Conservation (phyloP, 1,139 yeast genomes). For the Arxiozyma slooffiae region DNA sequence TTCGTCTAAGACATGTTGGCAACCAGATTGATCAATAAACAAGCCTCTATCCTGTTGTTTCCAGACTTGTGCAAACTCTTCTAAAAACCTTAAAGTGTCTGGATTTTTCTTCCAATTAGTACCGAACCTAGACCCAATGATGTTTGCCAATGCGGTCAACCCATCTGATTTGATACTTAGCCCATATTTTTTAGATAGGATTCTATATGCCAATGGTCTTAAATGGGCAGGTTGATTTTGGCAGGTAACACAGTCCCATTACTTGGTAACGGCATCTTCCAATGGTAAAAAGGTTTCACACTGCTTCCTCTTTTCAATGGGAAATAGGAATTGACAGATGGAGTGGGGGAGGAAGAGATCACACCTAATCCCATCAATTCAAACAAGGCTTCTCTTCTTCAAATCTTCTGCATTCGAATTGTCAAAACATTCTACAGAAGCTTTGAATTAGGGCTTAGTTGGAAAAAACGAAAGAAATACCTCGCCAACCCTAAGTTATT, state of each 20-base stretch:
- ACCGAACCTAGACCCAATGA: conserved; percentile 69
- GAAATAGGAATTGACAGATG: too few species aligned
- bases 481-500: too few species aligned
- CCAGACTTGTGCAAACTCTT: conserved; percentile 76
- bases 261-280: not conserved
- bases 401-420: too few species aligned
- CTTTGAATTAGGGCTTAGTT: too few species aligned
- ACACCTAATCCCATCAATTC: too few species aligned
- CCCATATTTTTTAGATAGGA: conserved; percentile 85
- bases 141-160: conserved; percentile 57
- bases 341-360: too few species aligned
- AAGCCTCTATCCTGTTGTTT: conserved; percentile 79
- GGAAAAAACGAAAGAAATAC: too few species aligned
- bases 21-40: conserved; percentile 68
- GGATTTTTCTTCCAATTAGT: conserved; percentile 68
- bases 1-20: conserved; percentile 56
- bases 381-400: too few species aligned
- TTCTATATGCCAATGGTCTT: conserved; percentile 83
- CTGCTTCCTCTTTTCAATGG: not conserved
- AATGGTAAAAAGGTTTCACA: not conserved
- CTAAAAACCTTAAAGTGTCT: conserved; percentile 58
- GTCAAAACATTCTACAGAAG: too few species aligned
- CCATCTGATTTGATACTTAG: conserved; percentile 84
- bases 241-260: conserved; percentile 49
- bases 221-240: conserved; percentile 69